A percentile compares a stretch with the other conserved stretches of the same genome.
Evolutionary conservation across 2,329 filamentous ascomycete species (phyloP).

Genomic region (Stagonosporopsis tanaceti): DNA sequence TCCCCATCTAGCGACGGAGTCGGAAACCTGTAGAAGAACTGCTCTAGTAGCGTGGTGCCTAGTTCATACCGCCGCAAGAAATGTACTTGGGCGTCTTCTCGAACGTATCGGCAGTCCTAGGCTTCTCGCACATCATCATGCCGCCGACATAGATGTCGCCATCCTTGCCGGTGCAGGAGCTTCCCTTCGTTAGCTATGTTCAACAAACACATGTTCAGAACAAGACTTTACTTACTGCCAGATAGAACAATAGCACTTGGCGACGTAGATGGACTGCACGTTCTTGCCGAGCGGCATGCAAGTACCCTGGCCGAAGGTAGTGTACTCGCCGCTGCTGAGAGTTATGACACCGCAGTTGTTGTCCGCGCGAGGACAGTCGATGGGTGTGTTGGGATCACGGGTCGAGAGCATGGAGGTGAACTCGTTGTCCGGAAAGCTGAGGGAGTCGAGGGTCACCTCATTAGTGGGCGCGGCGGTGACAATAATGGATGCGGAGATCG

Average conservation of each 20-base stretch:
- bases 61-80: conserved; percentile 15
- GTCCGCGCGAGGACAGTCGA: background rate
- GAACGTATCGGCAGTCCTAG: background rate
- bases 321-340: conserved; percentile 4
- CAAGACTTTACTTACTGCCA: conserved; percentile 5
- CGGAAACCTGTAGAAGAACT: background rate
- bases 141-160: conserved; percentile 14
- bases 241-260: conserved; percentile 19
- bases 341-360: conserved; percentile 13
- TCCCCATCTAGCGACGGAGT: background rate
- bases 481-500: background rate
- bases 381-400: no score
- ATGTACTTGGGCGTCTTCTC: conserved; percentile 6
- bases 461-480: background rate
- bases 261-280: conserved; percentile 15
- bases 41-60: background rate
- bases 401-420: background rate
- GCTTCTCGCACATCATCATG: conserved; percentile 21
- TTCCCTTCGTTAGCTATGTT: background rate
- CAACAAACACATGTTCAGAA: background rate
- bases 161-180: conserved; percentile 5
- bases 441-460: background rate
- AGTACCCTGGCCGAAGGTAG: conserved; percentile 9
- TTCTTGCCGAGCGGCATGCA: conserved; percentile 12
- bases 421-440: background rate